These are phyloP conservation scores for Grigorovia yakushimaensis DNA, from an alignment of 805 yeast genomes.

Conservation along the genomic window DNA sequence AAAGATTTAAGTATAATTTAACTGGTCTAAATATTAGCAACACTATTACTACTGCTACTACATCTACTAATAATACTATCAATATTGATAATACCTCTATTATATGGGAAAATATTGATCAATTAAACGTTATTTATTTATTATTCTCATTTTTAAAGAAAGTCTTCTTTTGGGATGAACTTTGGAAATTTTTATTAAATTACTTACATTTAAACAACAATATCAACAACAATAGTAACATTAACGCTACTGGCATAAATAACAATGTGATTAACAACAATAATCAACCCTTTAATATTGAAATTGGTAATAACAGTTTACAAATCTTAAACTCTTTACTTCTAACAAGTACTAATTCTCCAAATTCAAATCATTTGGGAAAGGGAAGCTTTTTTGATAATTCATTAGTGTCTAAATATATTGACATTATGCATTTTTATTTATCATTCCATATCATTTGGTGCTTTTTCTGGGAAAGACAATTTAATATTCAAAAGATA, in stretches of 20 bases:
- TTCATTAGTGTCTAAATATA: neutral
- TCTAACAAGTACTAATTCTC: neutral
- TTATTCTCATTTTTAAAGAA: neutral
- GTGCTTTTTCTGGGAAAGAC: neutral
- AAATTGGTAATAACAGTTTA: neutral
- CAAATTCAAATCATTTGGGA: neutral
- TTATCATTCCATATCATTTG: constrained; percentile 24
- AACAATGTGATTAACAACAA: neutral
- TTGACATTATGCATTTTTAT: constrained; percentile 7
- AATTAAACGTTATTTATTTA: neutral
- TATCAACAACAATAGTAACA: too few relatives aligned
- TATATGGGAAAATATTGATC: neutral
- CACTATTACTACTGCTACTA: neutral
- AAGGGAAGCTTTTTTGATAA: neutral
- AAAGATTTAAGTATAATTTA: constrained; percentile 2
- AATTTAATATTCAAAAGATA: neutral
- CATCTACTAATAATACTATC: neutral
- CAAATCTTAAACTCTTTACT: neutral
- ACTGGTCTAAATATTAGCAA: neutral
- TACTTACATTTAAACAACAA: neutral
- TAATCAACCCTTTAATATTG: neutral
- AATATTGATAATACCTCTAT: neutral
- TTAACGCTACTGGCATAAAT: neutral
- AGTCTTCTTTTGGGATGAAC: neutral
- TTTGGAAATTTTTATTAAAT: neutral